Evolutionary conservation across 306 rosid species (phyloP).

Genomic region (Calophaca sinica): DNA sequence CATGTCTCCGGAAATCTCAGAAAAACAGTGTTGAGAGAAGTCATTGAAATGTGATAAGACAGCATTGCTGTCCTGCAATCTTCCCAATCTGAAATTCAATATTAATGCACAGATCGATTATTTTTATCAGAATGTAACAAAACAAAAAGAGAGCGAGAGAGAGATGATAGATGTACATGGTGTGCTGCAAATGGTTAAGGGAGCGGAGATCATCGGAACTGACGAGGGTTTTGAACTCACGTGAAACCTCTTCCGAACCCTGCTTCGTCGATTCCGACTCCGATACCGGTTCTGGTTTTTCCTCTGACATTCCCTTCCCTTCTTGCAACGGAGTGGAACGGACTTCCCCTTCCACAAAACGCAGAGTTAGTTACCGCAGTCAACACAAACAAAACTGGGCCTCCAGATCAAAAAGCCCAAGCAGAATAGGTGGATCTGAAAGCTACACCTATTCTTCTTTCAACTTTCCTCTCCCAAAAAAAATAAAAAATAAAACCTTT

Average conservation of each 20-base stretch:
- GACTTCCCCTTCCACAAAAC: not conserved
- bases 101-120: not conserved
- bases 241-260: constrained; percentile 68
- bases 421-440: no score
- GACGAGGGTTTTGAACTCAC: constrained; percentile 81
- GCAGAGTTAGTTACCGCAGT: not conserved
- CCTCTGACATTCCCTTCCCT: constrained; percentile 51
- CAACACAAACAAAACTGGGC: not conserved
- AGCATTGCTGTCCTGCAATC: constrained; percentile 95
- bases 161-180: constrained; percentile 50
- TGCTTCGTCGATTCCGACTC: constrained; percentile 53
- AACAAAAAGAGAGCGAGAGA: constrained; percentile 1
- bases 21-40: constrained; percentile 75
- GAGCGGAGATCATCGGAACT: constrained; percentile 68
- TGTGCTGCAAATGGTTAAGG: constrained; percentile 74
- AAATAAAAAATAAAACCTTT: no score
- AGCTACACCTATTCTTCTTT: not conserved
- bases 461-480: no score
- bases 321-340: not conserved
- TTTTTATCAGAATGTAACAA: not conserved
- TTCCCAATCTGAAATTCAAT: constrained; percentile 74
- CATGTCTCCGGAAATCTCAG: constrained; percentile 79
- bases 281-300: constrained; percentile 49
- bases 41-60: constrained; percentile 90
- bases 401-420: not conserved